Conservation (phyloP, 2,329 filamentous ascomycete species). For the Fusarium domesticum region DNA sequence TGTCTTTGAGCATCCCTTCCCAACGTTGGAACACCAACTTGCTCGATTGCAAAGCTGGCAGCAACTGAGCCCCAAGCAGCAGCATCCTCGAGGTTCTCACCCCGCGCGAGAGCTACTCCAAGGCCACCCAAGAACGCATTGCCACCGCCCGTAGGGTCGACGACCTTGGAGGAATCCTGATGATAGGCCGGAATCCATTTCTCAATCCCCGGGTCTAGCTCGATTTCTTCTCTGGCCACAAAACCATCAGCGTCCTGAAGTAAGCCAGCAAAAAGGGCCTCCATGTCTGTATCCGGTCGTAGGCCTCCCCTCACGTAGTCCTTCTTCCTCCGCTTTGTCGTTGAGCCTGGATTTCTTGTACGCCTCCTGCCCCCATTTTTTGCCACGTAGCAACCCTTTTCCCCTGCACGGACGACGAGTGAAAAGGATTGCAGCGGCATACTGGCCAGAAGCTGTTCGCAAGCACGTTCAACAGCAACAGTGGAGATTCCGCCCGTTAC, state of each 20-base stretch:
- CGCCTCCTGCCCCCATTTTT: slow-evolving; percentile 54
- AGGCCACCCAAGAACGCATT: slow-evolving; percentile 78
- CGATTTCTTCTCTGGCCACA: slow-evolving; percentile 56
- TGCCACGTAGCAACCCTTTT: slow-evolving; percentile 67
- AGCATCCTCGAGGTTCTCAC: slow-evolving; percentile 63
- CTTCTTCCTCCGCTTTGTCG: slow-evolving; percentile 41
- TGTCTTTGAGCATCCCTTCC: slow-evolving; percentile 40
- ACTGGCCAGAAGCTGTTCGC: slow-evolving; percentile 59
- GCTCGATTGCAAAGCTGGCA: slow-evolving; percentile 91
- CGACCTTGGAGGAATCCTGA: slow-evolving; percentile 50
- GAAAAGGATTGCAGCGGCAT: slow-evolving; percentile 65
- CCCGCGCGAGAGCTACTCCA: slow-evolving; percentile 57
- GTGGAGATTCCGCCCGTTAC: slow-evolving; percentile 53
- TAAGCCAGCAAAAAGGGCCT: slow-evolving; percentile 58
- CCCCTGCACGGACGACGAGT: slow-evolving; percentile 68
- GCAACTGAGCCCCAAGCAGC: slow-evolving; percentile 76
- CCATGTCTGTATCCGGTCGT: slow-evolving; percentile 60
- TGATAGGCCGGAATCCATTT: slow-evolving; percentile 81
- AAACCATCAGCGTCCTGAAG: slow-evolving; percentile 52
- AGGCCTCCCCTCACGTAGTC: slow-evolving; percentile 50
- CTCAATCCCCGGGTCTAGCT: slow-evolving; percentile 62
- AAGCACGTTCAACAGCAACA: slow-evolving; percentile 53
- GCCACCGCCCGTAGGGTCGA: slow-evolving; percentile 93
- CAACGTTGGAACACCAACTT: slow-evolving; percentile 75
- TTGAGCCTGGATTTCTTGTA: slow-evolving; percentile 26